A percentile compares a stretch with the other conserved stretches of the same genome.
Evolutionary conservation across 2,329 filamentous ascomycete genomes (phyloP).

Genomic region (Epichloe scottii): DNA sequence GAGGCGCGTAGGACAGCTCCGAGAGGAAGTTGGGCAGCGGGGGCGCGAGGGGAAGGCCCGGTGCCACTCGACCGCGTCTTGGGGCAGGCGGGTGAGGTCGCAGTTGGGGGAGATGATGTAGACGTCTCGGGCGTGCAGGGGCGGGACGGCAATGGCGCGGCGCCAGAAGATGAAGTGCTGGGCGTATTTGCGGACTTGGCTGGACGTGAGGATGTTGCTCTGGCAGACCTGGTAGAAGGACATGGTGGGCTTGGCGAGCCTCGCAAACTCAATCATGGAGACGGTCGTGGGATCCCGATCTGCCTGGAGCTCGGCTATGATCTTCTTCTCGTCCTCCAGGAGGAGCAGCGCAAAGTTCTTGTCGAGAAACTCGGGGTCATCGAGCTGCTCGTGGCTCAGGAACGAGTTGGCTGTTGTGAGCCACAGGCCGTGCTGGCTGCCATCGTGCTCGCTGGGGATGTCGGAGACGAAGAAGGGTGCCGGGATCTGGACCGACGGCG

Average conservation of each 20-base stretch:
- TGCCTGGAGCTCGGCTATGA: slow-evolving; percentile 60
- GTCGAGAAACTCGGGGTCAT: slow-evolving; percentile 58
- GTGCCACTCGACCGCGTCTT: slow-evolving; percentile 61
- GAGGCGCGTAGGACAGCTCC: slow-evolving; percentile 64
- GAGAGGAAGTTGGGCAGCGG: slow-evolving; percentile 79
- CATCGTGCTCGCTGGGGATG: slow-evolving; percentile 55
- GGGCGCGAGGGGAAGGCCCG: slow-evolving; percentile 66
- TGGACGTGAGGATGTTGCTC: slow-evolving; percentile 58
- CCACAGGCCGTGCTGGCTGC: slow-evolving; percentile 65
- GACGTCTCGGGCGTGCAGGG: slow-evolving; percentile 76
- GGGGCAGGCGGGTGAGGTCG: slow-evolving; percentile 57
- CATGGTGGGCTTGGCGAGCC: slow-evolving; percentile 56
- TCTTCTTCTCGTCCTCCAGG: slow-evolving; percentile 67
- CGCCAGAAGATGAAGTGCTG: slow-evolving; percentile 95
- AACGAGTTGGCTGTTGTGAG: slow-evolving; percentile 76
- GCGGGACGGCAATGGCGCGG: slow-evolving; percentile 79
- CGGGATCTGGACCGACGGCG: slow-evolving; percentile 52
- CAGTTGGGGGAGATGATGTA: slow-evolving; percentile 91
- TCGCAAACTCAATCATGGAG: slow-evolving; percentile 70
- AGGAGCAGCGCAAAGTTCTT: slow-evolving; percentile 81
- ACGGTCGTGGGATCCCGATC: slow-evolving; percentile 65
- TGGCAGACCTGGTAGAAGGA: slow-evolving; percentile 61
- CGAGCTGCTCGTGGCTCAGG: slow-evolving; percentile 52
- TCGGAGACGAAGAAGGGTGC: slow-evolving; percentile 59
- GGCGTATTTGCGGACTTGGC: slow-evolving; percentile 75